Base-by-base conservation (phyloP, 305 asterid genomes). In the Fraxinus ornus region DNA sequence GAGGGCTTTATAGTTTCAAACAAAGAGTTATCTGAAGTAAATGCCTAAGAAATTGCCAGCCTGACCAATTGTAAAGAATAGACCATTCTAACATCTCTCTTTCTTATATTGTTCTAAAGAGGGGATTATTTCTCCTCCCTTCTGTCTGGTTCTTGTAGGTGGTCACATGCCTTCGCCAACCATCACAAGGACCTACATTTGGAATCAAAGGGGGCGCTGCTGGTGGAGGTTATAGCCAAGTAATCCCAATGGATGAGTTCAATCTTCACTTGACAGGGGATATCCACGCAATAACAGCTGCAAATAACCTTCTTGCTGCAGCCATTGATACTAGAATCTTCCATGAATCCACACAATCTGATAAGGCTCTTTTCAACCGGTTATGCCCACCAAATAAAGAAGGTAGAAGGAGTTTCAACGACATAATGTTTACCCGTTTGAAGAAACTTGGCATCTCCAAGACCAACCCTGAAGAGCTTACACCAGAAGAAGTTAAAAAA, bases 191-290 rank as follows among this genome's bases (percentile, higher is more conserved):
- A 78, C 99, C 98, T 0, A 96, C 99, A 0, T 94, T 94, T 88
- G 99, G 99, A 81, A 96, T 96, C 83, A 94, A 94, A 88, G 98
- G 98, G 12, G 99, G 99, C 55, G 99, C 99, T 21, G 98, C 98
- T n/a, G 98, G 99, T 60, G 99, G 99, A 82, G 98, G 99, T 86
- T 96, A 96, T 83, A 96, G 98, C 89, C 98, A 96, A 88, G 99
- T 96, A 80, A 96, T 96, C 81, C 99, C 99, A 1, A 96, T 96
- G 99, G 99, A 96, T 64, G 99, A 96, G 88, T 96, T 96, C 88
- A 96, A 96, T 85, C 99, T 96, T 81, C 99, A 96, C 88, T 62
- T 96, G 85, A 96, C 99, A 4, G 98, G 98, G 47, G 98, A 96
- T 84, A 96, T 96, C 86, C 98, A 96, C 85, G 99, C 98, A 36